A percentile compares a stretch with the other conserved stretches of the same genome.
phyloP scores from a whole-genome alignment of 1,139 yeast species.

The Debaryomyces fabryi region DNA sequence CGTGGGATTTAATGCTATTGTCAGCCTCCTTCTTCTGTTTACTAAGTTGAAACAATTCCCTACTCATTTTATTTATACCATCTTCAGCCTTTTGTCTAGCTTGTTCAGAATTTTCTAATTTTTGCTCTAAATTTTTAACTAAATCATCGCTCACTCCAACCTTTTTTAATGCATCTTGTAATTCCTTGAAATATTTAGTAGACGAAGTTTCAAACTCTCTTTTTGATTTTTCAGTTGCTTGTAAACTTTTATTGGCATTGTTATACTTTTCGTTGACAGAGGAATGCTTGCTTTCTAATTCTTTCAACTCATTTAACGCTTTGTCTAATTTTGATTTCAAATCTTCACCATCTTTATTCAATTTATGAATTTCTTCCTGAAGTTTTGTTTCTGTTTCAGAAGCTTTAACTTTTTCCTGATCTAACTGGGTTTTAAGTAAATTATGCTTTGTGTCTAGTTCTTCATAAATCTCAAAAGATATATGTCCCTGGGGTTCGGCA shows the following conservation, averaged over 20 bases:
- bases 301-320: conserved; percentile 21
- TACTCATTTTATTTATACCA: conserved; percentile 88
- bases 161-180: conserved; percentile 32
- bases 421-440: conserved; percentile 27
- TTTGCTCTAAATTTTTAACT: conserved; percentile 28
- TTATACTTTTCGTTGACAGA: conserved; percentile 34
- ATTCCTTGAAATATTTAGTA: conserved; percentile 29
- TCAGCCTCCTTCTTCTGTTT: conserved; percentile 52
- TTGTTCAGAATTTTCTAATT: conserved; percentile 32
- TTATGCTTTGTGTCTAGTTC: conserved; percentile 51
- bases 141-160: conserved; percentile 26
- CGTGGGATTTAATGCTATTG: conserved; percentile 9
- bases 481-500: conserved; percentile 64
- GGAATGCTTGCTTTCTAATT: conserved; percentile 27
- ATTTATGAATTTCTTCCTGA: conserved; percentile 27
- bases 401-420: conserved; percentile 29
- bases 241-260: conserved; percentile 37
- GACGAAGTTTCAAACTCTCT: conserved; percentile 36
- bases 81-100: conserved; percentile 75
- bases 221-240: conserved; percentile 34
- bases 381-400: conserved; percentile 24
- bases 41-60: conserved; percentile 71
- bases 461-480: conserved; percentile 74
- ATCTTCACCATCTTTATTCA: conserved; percentile 32
- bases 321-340: conserved; percentile 21